Evolutionary conservation across 768 basidiomycete species (phyloP).

Genomic region (Royoungia palumana): DNA sequence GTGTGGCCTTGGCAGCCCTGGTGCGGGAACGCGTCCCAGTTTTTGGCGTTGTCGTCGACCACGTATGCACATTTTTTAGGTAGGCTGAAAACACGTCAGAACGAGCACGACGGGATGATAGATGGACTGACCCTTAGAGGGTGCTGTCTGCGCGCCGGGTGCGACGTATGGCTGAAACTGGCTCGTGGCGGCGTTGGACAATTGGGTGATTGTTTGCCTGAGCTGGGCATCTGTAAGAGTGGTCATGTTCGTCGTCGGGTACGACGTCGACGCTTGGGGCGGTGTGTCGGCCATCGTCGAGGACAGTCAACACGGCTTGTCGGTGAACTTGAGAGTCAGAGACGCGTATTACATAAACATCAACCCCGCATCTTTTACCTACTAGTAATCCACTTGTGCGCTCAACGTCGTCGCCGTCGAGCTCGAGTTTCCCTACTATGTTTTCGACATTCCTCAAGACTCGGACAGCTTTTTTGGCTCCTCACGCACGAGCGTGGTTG

Average conservation of each 20-base stretch:
- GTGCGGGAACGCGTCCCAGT: constrained; percentile 39
- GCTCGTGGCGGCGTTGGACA: constrained; percentile 37
- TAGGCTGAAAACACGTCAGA: constrained; percentile 43
- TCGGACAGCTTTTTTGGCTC: background rate
- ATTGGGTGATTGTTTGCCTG: constrained; percentile 57
- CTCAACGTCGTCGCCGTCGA: background rate
- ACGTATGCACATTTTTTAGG: constrained; percentile 66
- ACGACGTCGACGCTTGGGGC: constrained; percentile 25
- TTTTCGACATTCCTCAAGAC: constrained; percentile 15
- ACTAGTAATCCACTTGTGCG: no score
- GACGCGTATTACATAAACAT: constrained; percentile 28
- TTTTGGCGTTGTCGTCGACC: constrained; percentile 56
- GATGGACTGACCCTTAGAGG: constrained; percentile 27
- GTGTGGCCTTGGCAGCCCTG: constrained; percentile 37
- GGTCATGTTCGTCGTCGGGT: constrained; percentile 35
- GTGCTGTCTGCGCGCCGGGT: constrained; percentile 27
- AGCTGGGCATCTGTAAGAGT: constrained; percentile 62
- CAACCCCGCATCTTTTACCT: background rate
- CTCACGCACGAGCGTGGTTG: constrained; percentile 4
- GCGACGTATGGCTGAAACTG: constrained; percentile 36
- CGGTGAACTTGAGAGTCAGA: background rate
- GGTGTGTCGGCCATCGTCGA: constrained; percentile 29
- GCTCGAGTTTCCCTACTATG: constrained; percentile 8
- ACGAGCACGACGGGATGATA: background rate
- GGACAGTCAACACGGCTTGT: background rate